phyloP scores from a whole-genome alignment of 768 basidiomycete species.

The Russula earlei region DNA sequence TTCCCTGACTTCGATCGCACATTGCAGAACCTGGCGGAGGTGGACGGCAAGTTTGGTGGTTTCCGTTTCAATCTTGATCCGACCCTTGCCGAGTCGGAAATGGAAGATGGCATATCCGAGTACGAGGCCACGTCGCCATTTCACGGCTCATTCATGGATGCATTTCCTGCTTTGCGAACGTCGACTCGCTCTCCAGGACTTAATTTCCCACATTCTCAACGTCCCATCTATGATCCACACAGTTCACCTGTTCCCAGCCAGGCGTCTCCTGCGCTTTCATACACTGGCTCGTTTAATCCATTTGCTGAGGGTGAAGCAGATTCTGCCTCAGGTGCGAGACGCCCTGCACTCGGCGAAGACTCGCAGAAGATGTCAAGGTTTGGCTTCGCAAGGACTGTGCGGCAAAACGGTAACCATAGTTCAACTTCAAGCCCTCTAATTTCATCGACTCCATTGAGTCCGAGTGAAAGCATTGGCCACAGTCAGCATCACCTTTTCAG shows the following conservation, averaged over 20 bases:
- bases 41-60: constrained; percentile 50
- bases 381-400: constrained; percentile 46
- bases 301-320: constrained; percentile 57
- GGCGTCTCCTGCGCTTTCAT: constrained; percentile 39
- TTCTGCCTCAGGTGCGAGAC: constrained; percentile 25
- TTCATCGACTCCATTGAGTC: constrained; percentile 44
- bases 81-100: constrained; percentile 44
- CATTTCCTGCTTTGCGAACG: constrained; percentile 55
- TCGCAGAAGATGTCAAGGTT: constrained; percentile 67
- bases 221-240: constrained; percentile 50
- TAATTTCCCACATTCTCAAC: constrained; percentile 38
- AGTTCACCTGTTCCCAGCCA: constrained; percentile 38
- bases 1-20: constrained; percentile 90
- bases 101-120: constrained; percentile 40
- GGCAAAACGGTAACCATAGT: constrained; percentile 40
- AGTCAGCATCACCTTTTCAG: constrained; percentile 34
- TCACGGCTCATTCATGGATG: constrained; percentile 54
- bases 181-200: constrained; percentile 40
- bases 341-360: constrained; percentile 48
- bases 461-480: constrained; percentile 36
- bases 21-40: constrained; percentile 57
- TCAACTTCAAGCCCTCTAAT: constrained; percentile 57
- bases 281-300: constrained; percentile 73
- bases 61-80: constrained; percentile 87
- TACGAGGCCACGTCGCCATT: constrained; percentile 42